phyloP scores from a whole-genome alignment of 495 filamentous ascomycete species.

The Chaetomium fimeti region DNA sequence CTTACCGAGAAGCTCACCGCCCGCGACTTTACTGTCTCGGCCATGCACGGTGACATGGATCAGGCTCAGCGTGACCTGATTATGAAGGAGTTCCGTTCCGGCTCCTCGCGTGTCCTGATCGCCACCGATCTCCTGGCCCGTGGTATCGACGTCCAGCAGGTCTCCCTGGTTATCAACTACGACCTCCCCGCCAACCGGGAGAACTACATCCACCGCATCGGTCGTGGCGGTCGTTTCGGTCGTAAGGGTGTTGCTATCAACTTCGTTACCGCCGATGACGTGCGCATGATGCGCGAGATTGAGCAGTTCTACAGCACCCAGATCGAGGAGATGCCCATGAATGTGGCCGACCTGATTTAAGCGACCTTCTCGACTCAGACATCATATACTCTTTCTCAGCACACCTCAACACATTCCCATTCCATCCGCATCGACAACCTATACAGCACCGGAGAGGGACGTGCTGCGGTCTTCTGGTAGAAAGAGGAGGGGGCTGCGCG shows the following conservation, averaged over 20 bases:
- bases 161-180: constrained; percentile 99
- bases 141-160: constrained; percentile 99
- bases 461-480: constrained; percentile 34
- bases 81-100: constrained; percentile 98
- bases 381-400: constrained; percentile 29
- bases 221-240: constrained; percentile 92
- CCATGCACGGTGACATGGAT: constrained; percentile 99
- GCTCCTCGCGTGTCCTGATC: constrained; percentile 95
- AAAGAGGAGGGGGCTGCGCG: constrained; percentile 27
- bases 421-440: constrained; percentile 31
- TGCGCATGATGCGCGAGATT: constrained; percentile 95
- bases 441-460: constrained; percentile 29
- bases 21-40: constrained; percentile 95
- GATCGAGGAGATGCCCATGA: constrained; percentile 99
- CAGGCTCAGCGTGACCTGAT: constrained; percentile 97
- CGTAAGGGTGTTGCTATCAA: constrained; percentile 99
- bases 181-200: constrained; percentile 98
- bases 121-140: constrained; percentile 96
- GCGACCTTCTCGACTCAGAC: constrained; percentile 18
- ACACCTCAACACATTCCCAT: constrained; percentile 27
- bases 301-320: constrained; percentile 96
- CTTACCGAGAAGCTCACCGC: constrained; percentile 98
- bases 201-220: constrained; percentile 99
- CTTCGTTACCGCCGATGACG: constrained; percentile 97
- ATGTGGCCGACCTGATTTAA: constrained; percentile 67